These are phyloP conservation scores for Lasiosphaeria miniovina DNA, from an alignment of 495 filamentous ascomycete species.

Conservation along the genomic window DNA sequence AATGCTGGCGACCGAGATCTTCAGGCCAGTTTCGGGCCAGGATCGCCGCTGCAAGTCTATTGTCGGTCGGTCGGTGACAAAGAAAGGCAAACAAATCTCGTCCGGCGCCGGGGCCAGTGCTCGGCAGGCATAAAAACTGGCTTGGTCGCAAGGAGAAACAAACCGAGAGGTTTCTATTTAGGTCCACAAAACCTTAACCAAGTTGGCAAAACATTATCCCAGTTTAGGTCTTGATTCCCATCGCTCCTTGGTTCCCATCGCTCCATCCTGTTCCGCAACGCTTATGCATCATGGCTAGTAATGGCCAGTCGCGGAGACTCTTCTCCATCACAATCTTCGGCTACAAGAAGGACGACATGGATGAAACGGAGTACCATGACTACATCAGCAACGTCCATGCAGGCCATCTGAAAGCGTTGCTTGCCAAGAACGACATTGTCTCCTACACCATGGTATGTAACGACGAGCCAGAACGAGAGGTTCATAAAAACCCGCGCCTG, in stretches of 20 bases:
- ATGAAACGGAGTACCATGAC: background rate
- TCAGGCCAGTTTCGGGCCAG: background rate
- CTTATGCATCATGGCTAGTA: background rate
- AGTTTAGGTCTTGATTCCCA: too few relatives aligned
- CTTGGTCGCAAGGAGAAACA: too few relatives aligned
- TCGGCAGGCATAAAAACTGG: too few relatives aligned
- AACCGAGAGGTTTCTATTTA: too few relatives aligned
- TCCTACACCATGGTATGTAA: background rate
- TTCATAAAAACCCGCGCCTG: background rate
- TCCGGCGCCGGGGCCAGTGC: too few relatives aligned
- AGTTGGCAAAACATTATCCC: too few relatives aligned
- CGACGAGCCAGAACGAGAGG: background rate
- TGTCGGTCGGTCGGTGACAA: too few relatives aligned
- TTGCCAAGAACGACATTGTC: background rate
- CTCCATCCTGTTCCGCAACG: background rate
- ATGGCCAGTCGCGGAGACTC: background rate
- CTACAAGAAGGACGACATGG: slow-evolving; percentile 1
- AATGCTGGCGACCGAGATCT: background rate
- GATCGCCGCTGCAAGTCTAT: background rate
- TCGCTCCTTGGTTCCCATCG: too few relatives aligned
- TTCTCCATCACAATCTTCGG: background rate
- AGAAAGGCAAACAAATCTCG: too few relatives aligned
- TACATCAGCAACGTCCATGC: slow-evolving; percentile 2
- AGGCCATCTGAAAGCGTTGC: background rate
- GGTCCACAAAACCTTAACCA: too few relatives aligned